phyloP scores from a whole-genome alignment of 345 rosid genomes.

The Arabis hirsuta region DNA sequence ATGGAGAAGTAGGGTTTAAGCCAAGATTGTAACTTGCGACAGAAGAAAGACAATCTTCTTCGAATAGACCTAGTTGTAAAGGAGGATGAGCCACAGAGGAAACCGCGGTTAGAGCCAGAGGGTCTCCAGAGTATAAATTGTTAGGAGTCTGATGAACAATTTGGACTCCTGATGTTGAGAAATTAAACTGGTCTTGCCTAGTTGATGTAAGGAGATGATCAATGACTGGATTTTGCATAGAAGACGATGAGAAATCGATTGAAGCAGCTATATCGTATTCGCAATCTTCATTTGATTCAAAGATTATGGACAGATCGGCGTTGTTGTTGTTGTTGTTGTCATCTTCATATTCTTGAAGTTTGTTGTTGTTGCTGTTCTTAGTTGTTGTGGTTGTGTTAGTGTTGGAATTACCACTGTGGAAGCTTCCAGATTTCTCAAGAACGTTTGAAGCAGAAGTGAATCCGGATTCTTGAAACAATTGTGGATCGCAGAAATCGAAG shows the following conservation, averaged over 20 bases:
- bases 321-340: constrained; percentile 45
- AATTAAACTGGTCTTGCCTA: constrained; percentile 60
- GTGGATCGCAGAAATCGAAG: constrained; percentile 67
- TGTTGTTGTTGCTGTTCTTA: constrained; percentile 29
- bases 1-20: constrained; percentile 61
- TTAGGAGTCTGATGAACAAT: constrained; percentile 42
- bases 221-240: constrained; percentile 54
- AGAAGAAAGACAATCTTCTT: constrained; percentile 78
- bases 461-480: constrained; percentile 70
- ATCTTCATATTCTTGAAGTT: constrained; percentile 31
- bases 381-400: constrained; percentile 46
- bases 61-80: constrained; percentile 51
- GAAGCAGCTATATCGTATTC: constrained; percentile 82
- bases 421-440: constrained; percentile 42
- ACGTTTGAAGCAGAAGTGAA: constrained; percentile 55
- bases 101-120: constrained; percentile 22
- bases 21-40: constrained; percentile 64
- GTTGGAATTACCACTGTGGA: constrained; percentile 27
- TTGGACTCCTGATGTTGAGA: constrained; percentile 52
- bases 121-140: constrained; percentile 26
- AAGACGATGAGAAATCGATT: constrained; percentile 77
- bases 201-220: constrained; percentile 45
- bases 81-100: constrained; percentile 38
- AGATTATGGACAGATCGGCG: constrained; percentile 52
- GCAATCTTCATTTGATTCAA: constrained; percentile 68